Evolutionary conservation across 495 filamentous ascomycete species (phyloP), one percentile per base, ranked within the genome.

Genomic region (Aspergillus avenaceus): DNA sequence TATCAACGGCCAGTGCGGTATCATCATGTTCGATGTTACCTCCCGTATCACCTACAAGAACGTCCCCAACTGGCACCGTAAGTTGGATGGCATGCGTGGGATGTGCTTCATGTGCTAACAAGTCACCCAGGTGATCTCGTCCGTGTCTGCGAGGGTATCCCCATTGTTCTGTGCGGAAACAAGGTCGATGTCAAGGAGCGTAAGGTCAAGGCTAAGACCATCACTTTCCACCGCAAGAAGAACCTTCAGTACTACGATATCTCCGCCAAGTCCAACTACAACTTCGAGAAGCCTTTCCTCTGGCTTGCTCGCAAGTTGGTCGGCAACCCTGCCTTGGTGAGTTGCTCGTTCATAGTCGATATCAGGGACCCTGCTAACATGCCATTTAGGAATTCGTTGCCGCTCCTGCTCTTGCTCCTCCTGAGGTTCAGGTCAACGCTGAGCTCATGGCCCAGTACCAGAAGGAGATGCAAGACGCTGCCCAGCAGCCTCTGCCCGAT

Each of bases 11-110:
- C 93, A 97, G 78, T 97, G 93, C 71, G 95, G 95, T 78, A 95
- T 99, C 81, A 97, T 99, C 85, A 99, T 99, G 95, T 99, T 99
- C 76, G 95, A 99, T 72, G 95, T 99, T 49, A 99, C 95, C 41
- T 97, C 95, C 55, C 90, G 95, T 70, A 99, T 99, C 73, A 99
- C 95, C 66, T 99, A 99, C 85, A 99, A 99, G 87, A 99, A 99
- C 80, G 95, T 99, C 50, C 95, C 95, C 71, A 97, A 97, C 87
- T 99, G 95, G 95, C 95, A 99, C 74, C 95, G 95, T 97, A 84
- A 75, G 91, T 85, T 23, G 4, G 16, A 5, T 7, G 21, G 1
- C n/a, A 7, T 24, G 8, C n/a, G 5, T 9, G 26, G 22, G 8
- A 24, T 27, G 21, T n/a, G 40, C 2, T 12, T 18, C 14, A 18